Conservation (phyloP, 148 eudicot genomes). For the Arctostaphylos glauca region DNA sequence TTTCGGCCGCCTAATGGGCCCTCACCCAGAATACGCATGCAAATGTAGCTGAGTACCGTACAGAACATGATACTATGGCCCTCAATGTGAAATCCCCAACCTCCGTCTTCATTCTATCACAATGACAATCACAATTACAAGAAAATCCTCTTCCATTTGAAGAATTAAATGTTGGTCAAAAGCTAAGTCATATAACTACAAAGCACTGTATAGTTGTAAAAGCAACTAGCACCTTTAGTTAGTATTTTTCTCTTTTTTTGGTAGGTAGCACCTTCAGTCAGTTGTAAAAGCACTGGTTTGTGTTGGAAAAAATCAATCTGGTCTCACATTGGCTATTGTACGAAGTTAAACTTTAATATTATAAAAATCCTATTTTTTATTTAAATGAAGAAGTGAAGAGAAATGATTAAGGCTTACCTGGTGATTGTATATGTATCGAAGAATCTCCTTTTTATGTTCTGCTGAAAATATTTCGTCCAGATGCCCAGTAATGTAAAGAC, state of each 20-base stretch:
- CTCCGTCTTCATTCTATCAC: constrained; percentile 25
- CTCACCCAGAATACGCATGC: constrained; percentile 24
- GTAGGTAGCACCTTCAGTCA: neutral
- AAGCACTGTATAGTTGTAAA: neutral
- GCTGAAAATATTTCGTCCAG: neutral
- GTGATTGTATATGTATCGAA: constrained; percentile 17
- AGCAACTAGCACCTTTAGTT: neutral
- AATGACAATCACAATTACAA: neutral
- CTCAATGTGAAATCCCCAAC: constrained; percentile 27
- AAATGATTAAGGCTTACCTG: neutral
- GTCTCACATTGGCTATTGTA: neutral
- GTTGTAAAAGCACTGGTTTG: neutral
- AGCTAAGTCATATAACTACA: neutral
- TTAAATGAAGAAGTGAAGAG: neutral
- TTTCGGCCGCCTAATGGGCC: constrained; percentile 22
- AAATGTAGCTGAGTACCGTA: constrained; percentile 23
- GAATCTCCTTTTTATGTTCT: constrained; percentile 14
- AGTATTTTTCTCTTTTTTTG: neutral
- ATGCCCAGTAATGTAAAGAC: constrained; percentile 11
- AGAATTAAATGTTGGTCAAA: neutral
- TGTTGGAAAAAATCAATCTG: neutral
- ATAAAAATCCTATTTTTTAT: neutral
- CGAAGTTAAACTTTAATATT: neutral
- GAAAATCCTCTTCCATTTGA: neutral
- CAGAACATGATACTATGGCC: constrained; percentile 26